Evolutionary conservation across 2,329 filamentous ascomycete genomes (phyloP).

Genomic region (Phialophora verrucosa): DNA sequence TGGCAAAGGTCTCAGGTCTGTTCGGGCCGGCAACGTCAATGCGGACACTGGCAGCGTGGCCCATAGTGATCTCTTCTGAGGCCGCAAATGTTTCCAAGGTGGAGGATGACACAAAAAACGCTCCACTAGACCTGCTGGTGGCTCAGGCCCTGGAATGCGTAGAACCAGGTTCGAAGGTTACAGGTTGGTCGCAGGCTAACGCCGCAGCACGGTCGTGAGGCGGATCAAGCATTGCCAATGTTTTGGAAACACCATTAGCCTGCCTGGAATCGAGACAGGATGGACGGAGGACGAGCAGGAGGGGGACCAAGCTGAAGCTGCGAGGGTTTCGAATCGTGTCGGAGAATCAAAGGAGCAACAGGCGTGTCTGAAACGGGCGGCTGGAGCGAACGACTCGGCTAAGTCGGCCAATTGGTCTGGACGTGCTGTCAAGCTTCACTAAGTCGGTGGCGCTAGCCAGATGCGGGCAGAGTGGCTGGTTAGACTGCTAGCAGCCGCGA

Average conservation of each 20-base stretch:
- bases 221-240: constrained; percentile 38
- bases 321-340: constrained; percentile 36
- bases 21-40: constrained; percentile 14
- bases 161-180: constrained; percentile 31
- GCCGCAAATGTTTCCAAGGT: constrained; percentile 38
- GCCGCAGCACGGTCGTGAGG: constrained; percentile 10
- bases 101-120: constrained; percentile 33
- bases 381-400: constrained; percentile 8
- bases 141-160: constrained; percentile 22
- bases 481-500: background rate
- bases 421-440: background rate
- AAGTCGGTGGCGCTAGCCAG: background rate
- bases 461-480: background rate
- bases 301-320: constrained; percentile 34
- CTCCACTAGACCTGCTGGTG: constrained; percentile 24
- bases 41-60: constrained; percentile 10
- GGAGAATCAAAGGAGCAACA: constrained; percentile 29
- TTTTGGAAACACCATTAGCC: constrained; percentile 24
- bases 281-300: constrained; percentile 16
- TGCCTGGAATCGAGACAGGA: constrained; percentile 27
- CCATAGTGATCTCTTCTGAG: constrained; percentile 38
- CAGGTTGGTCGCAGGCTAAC: constrained; percentile 33
- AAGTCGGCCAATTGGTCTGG: constrained; percentile 14
- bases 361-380: constrained; percentile 31
- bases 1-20: constrained; percentile 27